These are phyloP conservation scores for Nemania diffusa DNA, from an alignment of 2,329 filamentous ascomycete genomes.

Conservation along the genomic window DNA sequence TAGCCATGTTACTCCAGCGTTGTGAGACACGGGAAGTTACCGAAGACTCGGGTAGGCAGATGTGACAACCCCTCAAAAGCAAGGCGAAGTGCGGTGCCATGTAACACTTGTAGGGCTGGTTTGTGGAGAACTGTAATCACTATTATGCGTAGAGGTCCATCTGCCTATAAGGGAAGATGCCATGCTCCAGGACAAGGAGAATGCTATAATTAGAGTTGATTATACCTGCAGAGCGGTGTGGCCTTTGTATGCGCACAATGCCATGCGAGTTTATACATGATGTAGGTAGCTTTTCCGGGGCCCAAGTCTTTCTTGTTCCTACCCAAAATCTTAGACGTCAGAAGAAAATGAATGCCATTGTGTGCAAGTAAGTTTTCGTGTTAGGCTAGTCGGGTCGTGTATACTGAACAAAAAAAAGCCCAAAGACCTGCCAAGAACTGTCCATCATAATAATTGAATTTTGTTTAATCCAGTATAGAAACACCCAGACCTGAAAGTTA, in stretches of 20 bases:
- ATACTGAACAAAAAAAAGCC: not conserved
- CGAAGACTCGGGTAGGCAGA: constrained; percentile 1
- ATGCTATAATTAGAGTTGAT: not conserved
- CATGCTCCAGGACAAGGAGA: not conserved
- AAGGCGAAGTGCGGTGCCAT: constrained; percentile 4
- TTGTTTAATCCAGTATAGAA: not conserved
- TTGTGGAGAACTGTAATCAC: constrained; percentile 22
- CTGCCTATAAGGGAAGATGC: not conserved
- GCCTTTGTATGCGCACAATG: not conserved
- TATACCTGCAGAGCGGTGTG: not conserved
- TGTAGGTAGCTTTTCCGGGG: not conserved
- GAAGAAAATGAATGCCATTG: not conserved
- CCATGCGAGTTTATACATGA: not conserved
- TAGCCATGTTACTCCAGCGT: not conserved
- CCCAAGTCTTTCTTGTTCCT: too few relatives aligned
- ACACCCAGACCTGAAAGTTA: not conserved
- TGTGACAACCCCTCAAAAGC: constrained; percentile 16
- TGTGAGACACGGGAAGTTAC: constrained; percentile 4
- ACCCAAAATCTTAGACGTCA: not conserved
- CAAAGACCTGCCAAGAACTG: not conserved
- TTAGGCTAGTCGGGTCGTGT: not conserved
- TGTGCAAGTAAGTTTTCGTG: not conserved
- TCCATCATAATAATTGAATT: not conserved
- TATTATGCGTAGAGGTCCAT: too few relatives aligned
- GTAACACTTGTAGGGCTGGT: constrained; percentile 28